Percentiles rank a stretch among this genome's conserved stretches.
Evolutionary conservation across 2,329 filamentous ascomycete species (phyloP).

Genomic region (Alternaria consortialis): DNA sequence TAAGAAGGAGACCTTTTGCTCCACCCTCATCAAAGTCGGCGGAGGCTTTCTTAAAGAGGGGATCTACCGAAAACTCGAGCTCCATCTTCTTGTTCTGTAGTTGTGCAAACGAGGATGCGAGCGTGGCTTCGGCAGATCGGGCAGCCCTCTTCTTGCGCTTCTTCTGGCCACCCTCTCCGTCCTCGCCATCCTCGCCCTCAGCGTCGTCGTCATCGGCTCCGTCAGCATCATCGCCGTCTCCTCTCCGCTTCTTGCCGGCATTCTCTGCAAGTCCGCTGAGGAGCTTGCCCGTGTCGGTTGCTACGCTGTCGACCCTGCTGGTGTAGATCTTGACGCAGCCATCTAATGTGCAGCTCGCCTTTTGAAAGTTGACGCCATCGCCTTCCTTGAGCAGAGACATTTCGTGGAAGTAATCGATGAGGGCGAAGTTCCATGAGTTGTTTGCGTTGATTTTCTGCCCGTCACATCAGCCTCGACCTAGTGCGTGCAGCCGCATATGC

Average conservation of each 20-base stretch:
- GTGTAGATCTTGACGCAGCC: constrained; percentile 99
- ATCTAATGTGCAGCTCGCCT: constrained; percentile 95
- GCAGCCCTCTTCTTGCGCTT: constrained; percentile 79
- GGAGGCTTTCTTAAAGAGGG: constrained; percentile 98
- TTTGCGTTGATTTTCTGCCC: constrained; percentile 81
- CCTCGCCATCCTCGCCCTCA: constrained; percentile 70
- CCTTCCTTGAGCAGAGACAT: constrained; percentile 98
- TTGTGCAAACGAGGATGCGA: constrained; percentile 86
- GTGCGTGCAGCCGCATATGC: not conserved
- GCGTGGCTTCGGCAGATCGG: constrained; percentile 88
- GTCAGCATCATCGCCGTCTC: constrained; percentile 42
- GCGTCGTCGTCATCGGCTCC: constrained; percentile 65
- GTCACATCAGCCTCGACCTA: constrained; percentile 19
- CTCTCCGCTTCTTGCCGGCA: constrained; percentile 64
- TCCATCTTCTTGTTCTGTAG: constrained; percentile 97
- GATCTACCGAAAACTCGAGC: constrained; percentile 94
- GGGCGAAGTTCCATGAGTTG: constrained; percentile 99
- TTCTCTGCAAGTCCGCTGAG: constrained; percentile 92
- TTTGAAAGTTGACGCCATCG: constrained; percentile 97
- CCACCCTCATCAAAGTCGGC: constrained; percentile 98
- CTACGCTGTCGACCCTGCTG: constrained; percentile 96
- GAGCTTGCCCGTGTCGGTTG: constrained; percentile 94
- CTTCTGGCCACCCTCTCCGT: constrained; percentile 66
- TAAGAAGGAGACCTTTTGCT: constrained; percentile 91
- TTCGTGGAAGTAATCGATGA: constrained; percentile 99